A percentile compares a stretch with the other conserved stretches of the same genome.
Conservation (phyloP, 1,284 basidiomycete species). For the Sphaerobolus stellatus region DNA sequence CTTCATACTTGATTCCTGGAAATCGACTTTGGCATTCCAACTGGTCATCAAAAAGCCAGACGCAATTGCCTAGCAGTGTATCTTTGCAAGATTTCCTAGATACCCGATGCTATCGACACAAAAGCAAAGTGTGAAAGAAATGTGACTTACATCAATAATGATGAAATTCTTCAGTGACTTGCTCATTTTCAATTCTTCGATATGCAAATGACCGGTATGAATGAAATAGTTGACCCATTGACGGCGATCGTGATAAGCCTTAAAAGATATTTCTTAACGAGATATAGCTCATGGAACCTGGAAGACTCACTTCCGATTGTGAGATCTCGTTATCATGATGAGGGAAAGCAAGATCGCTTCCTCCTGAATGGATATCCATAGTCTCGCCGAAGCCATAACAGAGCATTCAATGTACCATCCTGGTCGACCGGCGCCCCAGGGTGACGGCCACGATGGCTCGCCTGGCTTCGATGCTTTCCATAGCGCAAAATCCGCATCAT, state of each 20-base stretch:
- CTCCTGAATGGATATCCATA: conserved; percentile 98
- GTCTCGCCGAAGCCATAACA: conserved; percentile 93
- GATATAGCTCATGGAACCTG: too few relatives aligned
- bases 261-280: too few relatives aligned
- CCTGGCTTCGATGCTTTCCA: conserved; percentile 99
- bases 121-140: conserved; percentile 11
- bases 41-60: conserved; percentile 87
- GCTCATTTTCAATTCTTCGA: conserved; percentile 99
- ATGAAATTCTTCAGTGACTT: conserved; percentile 99
- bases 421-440: conserved; percentile 96
- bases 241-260: conserved; percentile 90
- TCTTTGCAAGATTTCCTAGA: conserved; percentile 84
- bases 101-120: conserved; percentile 13
- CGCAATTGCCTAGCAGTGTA: conserved; percentile 89
- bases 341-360: conserved; percentile 95
- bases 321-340: conserved; percentile 99
- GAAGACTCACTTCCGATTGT: conserved; percentile 84
- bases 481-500: conserved; percentile 88
- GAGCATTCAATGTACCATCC: conserved; percentile 99
- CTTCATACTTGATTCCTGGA: conserved; percentile 87
- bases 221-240: conserved; percentile 99
- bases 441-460: conserved; percentile 96
- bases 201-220: conserved; percentile 98
- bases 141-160: conserved; percentile 85
- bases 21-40: conserved; percentile 95